Evolutionary conservation across 2,329 filamentous ascomycete species (phyloP).

Genomic region (Thelonectria blattea): DNA sequence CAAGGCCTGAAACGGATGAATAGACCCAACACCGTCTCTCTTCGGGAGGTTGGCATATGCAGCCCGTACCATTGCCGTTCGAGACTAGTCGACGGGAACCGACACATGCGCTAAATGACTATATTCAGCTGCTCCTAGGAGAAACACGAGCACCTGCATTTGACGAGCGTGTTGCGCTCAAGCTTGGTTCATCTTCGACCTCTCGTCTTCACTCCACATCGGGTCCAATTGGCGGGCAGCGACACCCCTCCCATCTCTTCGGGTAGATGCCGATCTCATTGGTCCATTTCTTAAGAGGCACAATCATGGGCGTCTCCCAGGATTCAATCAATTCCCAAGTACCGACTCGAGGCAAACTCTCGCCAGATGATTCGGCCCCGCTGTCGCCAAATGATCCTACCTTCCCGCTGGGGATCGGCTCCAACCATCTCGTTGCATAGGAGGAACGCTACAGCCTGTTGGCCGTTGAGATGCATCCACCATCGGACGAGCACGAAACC

Average conservation of each 20-base stretch:
- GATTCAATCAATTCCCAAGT: constrained; percentile 15
- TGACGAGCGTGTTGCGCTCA: constrained; percentile 27
- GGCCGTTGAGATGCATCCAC: constrained; percentile 35
- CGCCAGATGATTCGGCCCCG: constrained; percentile 25
- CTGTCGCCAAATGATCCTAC: constrained; percentile 23
- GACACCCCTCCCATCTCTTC: constrained; percentile 35
- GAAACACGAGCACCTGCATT: constrained; percentile 34
- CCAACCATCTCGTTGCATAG: constrained; percentile 23
- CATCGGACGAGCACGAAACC: constrained; percentile 37
- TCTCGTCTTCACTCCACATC: constrained; percentile 25
- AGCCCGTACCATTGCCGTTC: constrained; percentile 24
- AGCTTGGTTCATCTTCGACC: constrained; percentile 21
- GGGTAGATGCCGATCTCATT: constrained; percentile 40
- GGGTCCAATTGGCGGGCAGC: constrained; percentile 24
- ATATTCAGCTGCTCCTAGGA: constrained; percentile 27
- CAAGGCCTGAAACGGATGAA: constrained; percentile 15
- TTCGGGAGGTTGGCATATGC: constrained; percentile 21
- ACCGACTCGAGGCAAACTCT: constrained; percentile 21
- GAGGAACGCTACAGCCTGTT: constrained; percentile 26
- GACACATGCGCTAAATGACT: constrained; percentile 29
- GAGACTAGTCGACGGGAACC: constrained; percentile 30
- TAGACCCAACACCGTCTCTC: constrained; percentile 20
- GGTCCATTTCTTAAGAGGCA: constrained; percentile 30
- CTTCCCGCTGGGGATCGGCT: constrained; percentile 18
- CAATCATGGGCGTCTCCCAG: constrained; percentile 26